phyloP scores from a whole-genome alignment of 83 land plant genomes.

The Picea mariana region DNA sequence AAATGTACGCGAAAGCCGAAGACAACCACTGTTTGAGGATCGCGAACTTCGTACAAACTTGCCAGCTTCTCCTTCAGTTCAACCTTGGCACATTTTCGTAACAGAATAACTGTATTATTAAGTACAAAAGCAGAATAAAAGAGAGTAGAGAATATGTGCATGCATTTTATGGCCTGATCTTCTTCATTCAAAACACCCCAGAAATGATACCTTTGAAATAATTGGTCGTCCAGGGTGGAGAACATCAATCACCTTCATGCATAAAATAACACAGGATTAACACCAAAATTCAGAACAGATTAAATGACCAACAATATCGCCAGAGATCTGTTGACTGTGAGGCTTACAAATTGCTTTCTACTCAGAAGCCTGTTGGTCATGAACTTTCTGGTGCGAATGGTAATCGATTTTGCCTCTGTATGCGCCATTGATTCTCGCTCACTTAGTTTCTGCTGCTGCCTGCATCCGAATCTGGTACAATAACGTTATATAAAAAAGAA shows the following conservation, averaged over 20 bases:
- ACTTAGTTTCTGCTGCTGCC: too few species aligned
- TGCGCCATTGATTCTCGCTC: constrained; percentile 46
- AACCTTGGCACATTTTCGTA: constrained; percentile 22
- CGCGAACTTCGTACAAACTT: constrained; percentile 60
- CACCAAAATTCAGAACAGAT: neutral
- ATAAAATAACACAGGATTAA: neutral
- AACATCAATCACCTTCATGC: constrained; percentile 23
- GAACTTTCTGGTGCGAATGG: constrained; percentile 43
- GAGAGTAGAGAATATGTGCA: neutral
- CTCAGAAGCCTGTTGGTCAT: constrained; percentile 68
- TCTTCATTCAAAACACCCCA: neutral
- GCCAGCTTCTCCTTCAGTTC: constrained; percentile 60
- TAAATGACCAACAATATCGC: neutral
- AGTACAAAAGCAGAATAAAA: neutral
- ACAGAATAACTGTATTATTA: neutral
- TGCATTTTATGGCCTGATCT: neutral
- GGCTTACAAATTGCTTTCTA: constrained; percentile 63
- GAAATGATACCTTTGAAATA: constrained; percentile 21
- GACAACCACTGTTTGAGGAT: constrained; percentile 52
- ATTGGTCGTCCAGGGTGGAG: constrained; percentile 26
- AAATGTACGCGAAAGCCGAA: constrained; percentile 65
- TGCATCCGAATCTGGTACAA: too few species aligned
- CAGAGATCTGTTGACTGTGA: neutral
- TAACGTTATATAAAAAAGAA: too few species aligned
- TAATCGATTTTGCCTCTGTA: constrained; percentile 33